Percentiles rank a stretch among this genome's conserved stretches.
Conservation (phyloP, 805 yeast genomes). For the Ogataea kodamae region DNA sequence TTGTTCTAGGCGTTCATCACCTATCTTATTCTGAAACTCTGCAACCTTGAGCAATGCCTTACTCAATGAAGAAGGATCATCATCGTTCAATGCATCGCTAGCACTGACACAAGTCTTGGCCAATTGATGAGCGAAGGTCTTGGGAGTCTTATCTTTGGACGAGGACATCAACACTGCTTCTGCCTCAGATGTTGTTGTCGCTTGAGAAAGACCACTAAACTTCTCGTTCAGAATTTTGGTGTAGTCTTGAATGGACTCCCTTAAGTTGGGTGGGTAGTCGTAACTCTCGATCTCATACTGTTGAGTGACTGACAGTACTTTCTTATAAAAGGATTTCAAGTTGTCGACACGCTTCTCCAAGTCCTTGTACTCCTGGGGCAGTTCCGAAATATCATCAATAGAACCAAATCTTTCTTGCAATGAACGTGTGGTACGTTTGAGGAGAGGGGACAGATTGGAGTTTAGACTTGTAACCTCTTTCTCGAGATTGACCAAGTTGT, state of each 20-base stretch:
- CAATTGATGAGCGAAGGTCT: conserved; percentile 71
- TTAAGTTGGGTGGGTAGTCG: conserved; percentile 78
- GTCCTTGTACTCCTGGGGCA: conserved; percentile 68
- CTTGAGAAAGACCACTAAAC: conserved; percentile 57
- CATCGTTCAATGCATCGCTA: conserved; percentile 40
- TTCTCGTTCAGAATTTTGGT: conserved; percentile 54
- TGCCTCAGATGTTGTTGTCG: conserved; percentile 63
- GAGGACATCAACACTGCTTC: conserved; percentile 48
- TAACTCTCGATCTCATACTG: conserved; percentile 74
- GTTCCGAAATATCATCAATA: conserved; percentile 64
- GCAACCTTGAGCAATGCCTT: conserved; percentile 53
- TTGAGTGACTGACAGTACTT: conserved; percentile 46
- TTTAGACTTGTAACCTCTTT: conserved; percentile 36
- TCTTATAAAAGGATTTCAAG: conserved; percentile 55
- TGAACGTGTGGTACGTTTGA: conserved; percentile 56
- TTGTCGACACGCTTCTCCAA: conserved; percentile 67
- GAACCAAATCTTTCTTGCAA: conserved; percentile 62
- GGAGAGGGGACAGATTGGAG: conserved; percentile 46
- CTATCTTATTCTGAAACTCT: conserved; percentile 58
- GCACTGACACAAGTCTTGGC: conserved; percentile 53
- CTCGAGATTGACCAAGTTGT: conserved; percentile 29
- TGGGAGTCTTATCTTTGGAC: conserved; percentile 44
- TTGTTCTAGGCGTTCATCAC: conserved; percentile 65
- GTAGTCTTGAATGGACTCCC: conserved; percentile 62
- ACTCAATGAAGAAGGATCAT: conserved; percentile 46